Percentiles rank a stretch among this genome's conserved stretches.
These are phyloP conservation scores for Porphyrellus cyaneotinctus DNA, from an alignment of 768 basidiomycete species.

Conservation along the genomic window DNA sequence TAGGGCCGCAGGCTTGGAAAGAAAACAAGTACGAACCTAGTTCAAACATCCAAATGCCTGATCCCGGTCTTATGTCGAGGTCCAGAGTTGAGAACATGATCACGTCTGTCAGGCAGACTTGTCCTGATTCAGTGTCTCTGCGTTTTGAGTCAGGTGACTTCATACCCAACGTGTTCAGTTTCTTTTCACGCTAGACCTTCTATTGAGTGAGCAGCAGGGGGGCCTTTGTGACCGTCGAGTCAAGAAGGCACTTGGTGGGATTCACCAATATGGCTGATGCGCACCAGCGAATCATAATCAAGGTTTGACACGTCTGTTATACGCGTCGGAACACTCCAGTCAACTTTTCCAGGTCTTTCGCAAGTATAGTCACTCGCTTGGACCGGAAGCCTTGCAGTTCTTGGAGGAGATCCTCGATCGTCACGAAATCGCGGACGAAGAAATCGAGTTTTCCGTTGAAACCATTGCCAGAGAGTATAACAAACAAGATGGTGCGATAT, in stretches of 20 bases:
- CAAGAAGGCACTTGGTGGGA: no score
- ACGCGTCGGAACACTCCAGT: neutral
- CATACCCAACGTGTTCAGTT: neutral
- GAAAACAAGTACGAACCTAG: conserved; percentile 43
- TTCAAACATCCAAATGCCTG: conserved; percentile 74
- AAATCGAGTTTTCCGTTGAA: conserved; percentile 72
- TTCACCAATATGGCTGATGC: conserved; percentile 34
- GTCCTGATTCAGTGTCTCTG: conserved; percentile 12
- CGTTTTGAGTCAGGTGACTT: conserved; percentile 7
- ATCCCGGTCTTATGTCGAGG: conserved; percentile 71
- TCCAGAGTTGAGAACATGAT: conserved; percentile 67
- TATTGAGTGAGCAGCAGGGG: no score
- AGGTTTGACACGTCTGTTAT: conserved; percentile 28
- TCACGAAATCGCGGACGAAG: conserved; percentile 67
- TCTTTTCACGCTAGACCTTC: no score
- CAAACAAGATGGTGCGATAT: conserved; percentile 71
- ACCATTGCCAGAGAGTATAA: conserved; percentile 83
- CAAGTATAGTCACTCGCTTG: conserved; percentile 84
- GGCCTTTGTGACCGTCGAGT: no score
- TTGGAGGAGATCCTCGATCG: conserved; percentile 66
- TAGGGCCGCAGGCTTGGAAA: neutral
- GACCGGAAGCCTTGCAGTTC: conserved; percentile 70
- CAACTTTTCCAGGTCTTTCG: conserved; percentile 60
- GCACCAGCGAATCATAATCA: conserved; percentile 42
- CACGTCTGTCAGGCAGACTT: neutral